Evolutionary conservation across 495 filamentous ascomycete genomes (phyloP), one percentile per base, ranked within the genome.

Genomic region (Neurospora sublineolata): DNA sequence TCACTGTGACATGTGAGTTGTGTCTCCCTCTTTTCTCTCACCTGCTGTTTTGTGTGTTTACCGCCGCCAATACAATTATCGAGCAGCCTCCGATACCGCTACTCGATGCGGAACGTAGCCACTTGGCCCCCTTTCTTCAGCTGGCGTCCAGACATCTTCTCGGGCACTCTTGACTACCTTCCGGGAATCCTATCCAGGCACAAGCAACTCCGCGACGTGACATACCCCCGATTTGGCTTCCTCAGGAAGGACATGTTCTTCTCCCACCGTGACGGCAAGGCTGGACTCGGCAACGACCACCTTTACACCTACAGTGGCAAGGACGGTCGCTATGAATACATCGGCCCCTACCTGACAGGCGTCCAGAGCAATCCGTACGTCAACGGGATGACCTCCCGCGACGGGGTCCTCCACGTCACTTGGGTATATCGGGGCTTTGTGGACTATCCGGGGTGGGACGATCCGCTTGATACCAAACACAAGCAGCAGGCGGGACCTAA

Each of bases 351-450:
- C 68, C 81, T 86, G n/a, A 79, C 80, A 44, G 84, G 83, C 37
- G 72, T 78, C 6, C 70, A 74, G 12, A 84, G 83, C 72, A 86
- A 84, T 73, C 83, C 84, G 20, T 86, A 86, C 72, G 81, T 85
- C 71, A 80, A 86, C 77, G 84, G 82, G 4, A 73, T 85, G 3
- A 76, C 79, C 77, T 74, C 75, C 37, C 76, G 77, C 46, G 5
- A 68, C 71, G 73, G 71, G 7, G 71, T 74, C 7, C 77, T 86
- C 20, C 79, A 84, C 72, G 77, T 79, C 33, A 85, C 83, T 3
- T 85, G 83, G 84, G 83, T 84, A 10, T 86, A 84, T 75, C 77
- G 84, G 0, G 84, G 73, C 5, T 83, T 83, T 69, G 80, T 84
- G 39, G 46, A 70, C 39, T 84, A 84, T 76, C 72, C 74, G 0